phyloP scores from a whole-genome alignment of 176 grass and related monocot species.

The Eragrostis nindensis region DNA sequence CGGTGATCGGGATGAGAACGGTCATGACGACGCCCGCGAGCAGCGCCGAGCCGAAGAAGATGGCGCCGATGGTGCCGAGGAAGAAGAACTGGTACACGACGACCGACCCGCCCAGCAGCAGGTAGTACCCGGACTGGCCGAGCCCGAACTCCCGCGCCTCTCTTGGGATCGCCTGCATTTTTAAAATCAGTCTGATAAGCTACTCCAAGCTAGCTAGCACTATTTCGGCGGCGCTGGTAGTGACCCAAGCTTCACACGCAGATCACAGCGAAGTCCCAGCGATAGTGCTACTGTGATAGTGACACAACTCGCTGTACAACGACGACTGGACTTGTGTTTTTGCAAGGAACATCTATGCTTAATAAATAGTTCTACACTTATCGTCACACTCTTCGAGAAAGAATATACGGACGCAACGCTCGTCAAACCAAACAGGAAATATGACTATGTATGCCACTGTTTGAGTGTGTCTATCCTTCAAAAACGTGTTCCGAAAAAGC shows the following conservation, averaged over 20 bases:
- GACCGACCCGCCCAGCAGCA: slow-evolving; percentile 51
- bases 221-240: neutral
- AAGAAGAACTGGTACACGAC: slow-evolving; percentile 73
- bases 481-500: slow-evolving; percentile 18
- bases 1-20: slow-evolving; percentile 67
- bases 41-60: slow-evolving; percentile 78
- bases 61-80: slow-evolving; percentile 70
- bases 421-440: neutral
- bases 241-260: neutral
- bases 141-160: slow-evolving; percentile 73
- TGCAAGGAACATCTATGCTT: neutral
- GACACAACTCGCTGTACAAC: neutral
- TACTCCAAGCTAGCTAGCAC: too few relatives aligned
- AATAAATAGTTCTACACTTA: neutral
- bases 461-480: neutral
- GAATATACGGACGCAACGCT: neutral
- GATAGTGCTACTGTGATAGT: neutral
- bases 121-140: slow-evolving; percentile 64
- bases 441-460: neutral
- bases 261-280: neutral
- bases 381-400: neutral
- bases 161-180: slow-evolving; percentile 62
- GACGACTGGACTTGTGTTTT: neutral
- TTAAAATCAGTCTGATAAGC: neutral
- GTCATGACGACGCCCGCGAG: slow-evolving; percentile 75